Base-by-base conservation (phyloP, 2,329 filamentous ascomycete species). In the Penicillium sp. region DNA sequence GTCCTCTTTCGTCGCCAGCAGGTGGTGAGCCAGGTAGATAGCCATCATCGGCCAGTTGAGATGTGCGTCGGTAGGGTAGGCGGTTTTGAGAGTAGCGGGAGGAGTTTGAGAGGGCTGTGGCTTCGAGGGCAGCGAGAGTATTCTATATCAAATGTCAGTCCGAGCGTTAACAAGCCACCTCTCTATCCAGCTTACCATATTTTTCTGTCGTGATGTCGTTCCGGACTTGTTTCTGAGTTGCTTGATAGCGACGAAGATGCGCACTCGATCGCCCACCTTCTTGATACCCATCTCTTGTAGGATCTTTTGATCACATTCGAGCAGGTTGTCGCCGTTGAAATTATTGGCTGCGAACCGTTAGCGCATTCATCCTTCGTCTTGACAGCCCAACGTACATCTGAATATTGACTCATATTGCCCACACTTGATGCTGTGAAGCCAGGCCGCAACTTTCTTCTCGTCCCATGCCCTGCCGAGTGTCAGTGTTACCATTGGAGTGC, bases 201-300 rank as follows among this genome's bases (percentile, higher is more conserved):
- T 91, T 57, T 91, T 86, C 78, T 91, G 92, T 75, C 89, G 91
- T 65, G 88, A 86, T 67, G 89, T 90, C 55, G 88, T 85, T 63
- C 89, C 88, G 5, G 88, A 85, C 72, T 86, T 90, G 52, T 87
- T 91, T 61, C 90, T 82, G 53, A 94, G 79, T 72, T 91, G 90
- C 77, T 93, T 93, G 70, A 93, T 92, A 62, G 88, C 87, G 58
- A 92, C 82, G 67, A 91, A 92, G 57, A 99, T 88, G 59, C 93
- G 90, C 34, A 99, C 93, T 50, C 94, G 87, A 74, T 99, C 94
- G 60, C 94, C 94, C 61, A 99, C 90, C 76, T 97, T 99, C 65
- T 96, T 95, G 65, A 99, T 93, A 42, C 94, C 94, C 86, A 99
- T 96, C 74, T 99, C 94, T 75, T 96, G 95, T 60, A 99, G 82